A percentile compares a stretch with the other conserved stretches of the same genome.
Conservation (phyloP, 1,284 basidiomycete species). For the Austroboletus novae-zelandiae region DNA sequence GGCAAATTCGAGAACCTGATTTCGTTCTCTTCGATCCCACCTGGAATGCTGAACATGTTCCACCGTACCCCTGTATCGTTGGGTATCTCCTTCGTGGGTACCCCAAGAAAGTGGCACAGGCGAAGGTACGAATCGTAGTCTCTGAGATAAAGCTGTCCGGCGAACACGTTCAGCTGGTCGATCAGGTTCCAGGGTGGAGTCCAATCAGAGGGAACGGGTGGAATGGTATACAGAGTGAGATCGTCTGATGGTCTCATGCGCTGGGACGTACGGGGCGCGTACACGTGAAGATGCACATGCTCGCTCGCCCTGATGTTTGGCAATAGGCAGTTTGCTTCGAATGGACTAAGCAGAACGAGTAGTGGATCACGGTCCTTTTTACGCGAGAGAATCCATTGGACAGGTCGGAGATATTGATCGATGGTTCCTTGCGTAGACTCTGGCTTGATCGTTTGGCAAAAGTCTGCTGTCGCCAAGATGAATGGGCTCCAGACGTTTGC, state of each 20-base stretch:
- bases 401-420: conserved; percentile 37
- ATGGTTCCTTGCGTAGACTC: not conserved
- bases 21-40: too few relatives aligned
- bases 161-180: too few relatives aligned
- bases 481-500: not conserved
- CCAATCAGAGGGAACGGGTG: too few relatives aligned
- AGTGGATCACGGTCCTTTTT: too few relatives aligned
- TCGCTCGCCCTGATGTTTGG: not conserved
- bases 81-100: not conserved
- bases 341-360: too few relatives aligned
- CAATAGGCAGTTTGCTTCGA: not conserved
- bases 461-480: not conserved
- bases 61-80: not conserved
- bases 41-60: too few relatives aligned
- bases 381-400: too few relatives aligned
- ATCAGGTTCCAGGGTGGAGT: too few relatives aligned
- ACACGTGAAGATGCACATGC: not conserved
- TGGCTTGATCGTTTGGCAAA: not conserved
- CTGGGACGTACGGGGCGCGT: not conserved
- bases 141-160: too few relatives aligned
- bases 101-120: not conserved
- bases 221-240: too few relatives aligned
- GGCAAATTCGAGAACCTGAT: too few relatives aligned
- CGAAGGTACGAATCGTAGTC: not conserved
- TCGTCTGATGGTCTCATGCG: too few relatives aligned